Evolutionary conservation across 306 rosid genomes (phyloP), one percentile per base, ranked within the genome.

Genomic region (Leucaena leucocephala): DNA sequence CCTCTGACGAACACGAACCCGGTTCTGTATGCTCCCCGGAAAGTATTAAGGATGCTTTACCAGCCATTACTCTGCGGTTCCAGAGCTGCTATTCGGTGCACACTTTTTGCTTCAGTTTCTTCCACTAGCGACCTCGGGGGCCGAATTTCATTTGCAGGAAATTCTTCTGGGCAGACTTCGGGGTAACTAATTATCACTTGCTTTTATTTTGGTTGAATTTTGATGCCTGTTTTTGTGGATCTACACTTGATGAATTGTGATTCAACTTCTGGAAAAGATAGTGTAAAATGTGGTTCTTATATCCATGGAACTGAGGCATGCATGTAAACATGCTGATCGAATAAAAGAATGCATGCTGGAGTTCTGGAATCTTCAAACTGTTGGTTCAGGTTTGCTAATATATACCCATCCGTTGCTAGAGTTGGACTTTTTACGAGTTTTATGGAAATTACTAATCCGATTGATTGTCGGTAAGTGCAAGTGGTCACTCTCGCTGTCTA

Each of bases 61-160:
- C 83, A 86, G 6, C 88, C 91, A 15, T 79, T 83, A 49, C 89
- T 89, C 78, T 81, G 65, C 78, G 78, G 74, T 78, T 80, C 92
- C 36, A 80, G 50, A 48, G 43, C 83, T 85, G 42, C 84, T 75
- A 34, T 89, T 19, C 86, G 75, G 11, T 59, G 74, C 35, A 76
- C 91, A 45, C 80, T 78, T 64, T 54, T 84, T 22, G 63, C 90
- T n/a, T 74, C 89, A 27, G 50, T 54, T 12, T 67, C 76, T 15
- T 57, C 77, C 43, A 44, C 71, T 13, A 63, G 22, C 19, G 79
- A 59, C 81, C 10, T 22, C 71, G 49, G 77, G 36, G 63, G 42
- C 2, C 75, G 79, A n/a, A 36, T 49, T 27, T 86, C 84, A 39
- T 77, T 38, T 35, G 8, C 78, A 34, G 84, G 85, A 76, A 82